Evolutionary conservation across 2,329 filamentous ascomycete species (phyloP), one percentile per base, ranked within the genome.

Genomic region (Diaporthe ampelina): DNA sequence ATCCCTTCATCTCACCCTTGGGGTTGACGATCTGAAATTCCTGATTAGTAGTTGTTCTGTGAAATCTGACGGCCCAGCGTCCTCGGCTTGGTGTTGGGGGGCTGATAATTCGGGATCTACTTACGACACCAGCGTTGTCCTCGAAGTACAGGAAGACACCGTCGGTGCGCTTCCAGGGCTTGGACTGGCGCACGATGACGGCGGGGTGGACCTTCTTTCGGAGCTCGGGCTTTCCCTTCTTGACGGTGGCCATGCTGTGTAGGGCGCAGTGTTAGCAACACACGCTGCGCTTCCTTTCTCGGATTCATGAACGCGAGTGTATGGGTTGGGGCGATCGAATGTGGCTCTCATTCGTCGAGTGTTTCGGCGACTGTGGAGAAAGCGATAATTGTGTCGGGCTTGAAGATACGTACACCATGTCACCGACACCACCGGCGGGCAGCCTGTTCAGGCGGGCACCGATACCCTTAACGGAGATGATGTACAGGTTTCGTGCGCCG

Each of bases 1-100:
- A 98, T 85, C 97, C 97, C 94, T 99, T 99, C 97, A 99, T 99
- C 91, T 99, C 97, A 90, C 97, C 97, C 94, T 99, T 99, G 88
- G 96, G 95, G 92, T 99, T 99, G 91, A 99, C 97, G 84, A 99
- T 99, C 94, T 97, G 84, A 43, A 61, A 69, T 52, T 57, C 24
- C 2, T 21, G 29, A 81, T 89, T 80, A 88, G 86, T 80, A 74
- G 32, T 11, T 29, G 24, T 45, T 4, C 1, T 17, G 5, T 13
- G 2, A 17, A 17, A 15, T 21, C n/a, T 15, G 58, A 9, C 19
- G 3, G 10, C 8, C 32, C 26, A 29, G 26, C n/a, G 6, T 32
- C 5, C 17, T 52, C 35, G 26, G 19, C n/a, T 15, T 35, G n/a
- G 6, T 15, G 7, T 21, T 21, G 32, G 50, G 8, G 54, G 19